Evolutionary conservation across 306 rosid species (phyloP).

Genomic region (Datisca glomerata): DNA sequence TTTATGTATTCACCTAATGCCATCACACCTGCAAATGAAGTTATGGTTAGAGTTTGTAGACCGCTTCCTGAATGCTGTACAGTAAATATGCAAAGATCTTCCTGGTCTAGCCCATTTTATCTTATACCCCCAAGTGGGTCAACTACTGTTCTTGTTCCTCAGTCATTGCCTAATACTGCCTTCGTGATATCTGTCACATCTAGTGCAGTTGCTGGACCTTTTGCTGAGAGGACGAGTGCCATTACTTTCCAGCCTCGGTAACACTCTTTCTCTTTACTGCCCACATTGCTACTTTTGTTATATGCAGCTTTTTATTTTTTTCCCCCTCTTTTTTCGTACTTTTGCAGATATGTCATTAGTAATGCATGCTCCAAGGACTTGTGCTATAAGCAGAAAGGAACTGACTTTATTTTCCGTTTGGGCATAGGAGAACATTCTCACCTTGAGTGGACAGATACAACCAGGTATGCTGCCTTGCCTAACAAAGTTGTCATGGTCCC

Average conservation of each 20-base stretch:
- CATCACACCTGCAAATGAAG: slow-evolving; percentile 42
- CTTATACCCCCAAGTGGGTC: slow-evolving; percentile 88
- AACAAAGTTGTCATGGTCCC: background rate
- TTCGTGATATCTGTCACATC: slow-evolving; percentile 60
- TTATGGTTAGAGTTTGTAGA: slow-evolving; percentile 55
- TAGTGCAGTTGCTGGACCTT: slow-evolving; percentile 52
- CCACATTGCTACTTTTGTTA: background rate
- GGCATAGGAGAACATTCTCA: slow-evolving; percentile 66
- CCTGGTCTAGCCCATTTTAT: slow-evolving; percentile 73
- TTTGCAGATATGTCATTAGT: slow-evolving; percentile 77
- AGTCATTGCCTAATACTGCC: slow-evolving; percentile 54
- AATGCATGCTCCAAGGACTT: slow-evolving; percentile 87
- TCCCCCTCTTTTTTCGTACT: slow-evolving; percentile 13
- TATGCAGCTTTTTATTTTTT: background rate
- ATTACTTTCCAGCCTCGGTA: slow-evolving; percentile 93
- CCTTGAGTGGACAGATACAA: slow-evolving; percentile 81
- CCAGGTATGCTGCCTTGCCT: slow-evolving; percentile 34
- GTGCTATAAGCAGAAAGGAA: slow-evolving; percentile 78
- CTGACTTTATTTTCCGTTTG: slow-evolving; percentile 42
- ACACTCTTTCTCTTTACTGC: slow-evolving; percentile 1
- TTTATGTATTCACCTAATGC: slow-evolving; percentile 67
- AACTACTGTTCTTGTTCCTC: slow-evolving; percentile 69
- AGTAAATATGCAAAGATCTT: slow-evolving; percentile 27
- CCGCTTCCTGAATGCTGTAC: slow-evolving; percentile 24
- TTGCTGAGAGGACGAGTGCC: slow-evolving; percentile 67